Conservation (phyloP, 306 rosid genomes). For the Prosopis cineraria region DNA sequence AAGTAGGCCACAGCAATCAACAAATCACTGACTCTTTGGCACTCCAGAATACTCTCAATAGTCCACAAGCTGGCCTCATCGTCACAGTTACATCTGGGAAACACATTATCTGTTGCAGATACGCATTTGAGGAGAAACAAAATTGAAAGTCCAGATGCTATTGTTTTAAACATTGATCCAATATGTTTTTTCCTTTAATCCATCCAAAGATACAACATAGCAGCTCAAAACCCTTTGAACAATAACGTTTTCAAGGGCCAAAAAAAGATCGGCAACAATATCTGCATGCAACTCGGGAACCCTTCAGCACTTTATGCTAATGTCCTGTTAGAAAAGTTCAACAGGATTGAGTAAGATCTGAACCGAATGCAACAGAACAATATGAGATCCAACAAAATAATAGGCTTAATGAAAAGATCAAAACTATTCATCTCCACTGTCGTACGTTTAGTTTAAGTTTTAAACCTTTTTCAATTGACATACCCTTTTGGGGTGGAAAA, state of each 20-base stretch:
- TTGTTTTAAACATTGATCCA: slow-evolving; percentile 68
- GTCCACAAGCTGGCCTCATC: slow-evolving; percentile 79
- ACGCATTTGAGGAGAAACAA: slow-evolving; percentile 41
- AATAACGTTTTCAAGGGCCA: background rate
- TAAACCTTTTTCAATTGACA: background rate
- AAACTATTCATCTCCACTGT: background rate
- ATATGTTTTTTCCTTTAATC: slow-evolving; percentile 50
- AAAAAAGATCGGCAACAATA: slow-evolving; percentile 17
- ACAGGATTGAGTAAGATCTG: slow-evolving; percentile 24
- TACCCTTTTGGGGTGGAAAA: background rate
- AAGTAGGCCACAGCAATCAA: slow-evolving; percentile 88
- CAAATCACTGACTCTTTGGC: slow-evolving; percentile 83
- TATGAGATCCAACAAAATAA: slow-evolving; percentile 38
- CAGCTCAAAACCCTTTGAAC: slow-evolving; percentile 14
- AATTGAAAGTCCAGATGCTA: slow-evolving; percentile 53
- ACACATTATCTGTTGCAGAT: slow-evolving; percentile 50
- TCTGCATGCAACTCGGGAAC: slow-evolving; percentile 32
- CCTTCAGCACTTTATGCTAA: slow-evolving; percentile 26
- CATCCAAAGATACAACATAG: slow-evolving; percentile 38
- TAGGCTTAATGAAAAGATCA: background rate
- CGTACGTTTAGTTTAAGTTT: background rate
- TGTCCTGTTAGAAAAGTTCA: slow-evolving; percentile 50
- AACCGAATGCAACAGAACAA: slow-evolving; percentile 24
- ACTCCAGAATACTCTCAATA: slow-evolving; percentile 67
- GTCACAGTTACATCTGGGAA: slow-evolving; percentile 77